Conservation (phyloP, 2,329 filamentous ascomycete species). For the Monilinia aucupariae region DNA sequence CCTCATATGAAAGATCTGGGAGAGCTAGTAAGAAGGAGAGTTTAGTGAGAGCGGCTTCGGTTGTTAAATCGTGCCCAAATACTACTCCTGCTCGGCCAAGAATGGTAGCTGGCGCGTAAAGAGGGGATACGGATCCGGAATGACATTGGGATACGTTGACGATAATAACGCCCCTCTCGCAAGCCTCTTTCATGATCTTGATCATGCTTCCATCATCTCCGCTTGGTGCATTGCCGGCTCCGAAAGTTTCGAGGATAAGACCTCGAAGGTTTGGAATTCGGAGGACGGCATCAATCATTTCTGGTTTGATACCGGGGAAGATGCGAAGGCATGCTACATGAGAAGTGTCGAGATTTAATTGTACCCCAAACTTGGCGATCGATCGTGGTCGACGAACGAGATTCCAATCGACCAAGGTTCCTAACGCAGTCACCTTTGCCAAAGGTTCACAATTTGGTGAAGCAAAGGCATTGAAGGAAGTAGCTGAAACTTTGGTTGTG, state of each 20-base stretch:
- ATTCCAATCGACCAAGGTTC: constrained; percentile 59
- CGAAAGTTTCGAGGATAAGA: constrained; percentile 66
- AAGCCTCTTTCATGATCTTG: constrained; percentile 57
- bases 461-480: constrained; percentile 63
- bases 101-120: constrained; percentile 55
- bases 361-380: constrained; percentile 55
- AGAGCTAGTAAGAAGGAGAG: constrained; percentile 49
- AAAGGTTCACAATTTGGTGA: constrained; percentile 62
- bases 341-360: constrained; percentile 56
- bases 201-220: constrained; percentile 55
- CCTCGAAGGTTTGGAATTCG: constrained; percentile 57
- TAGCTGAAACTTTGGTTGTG: constrained; percentile 63
- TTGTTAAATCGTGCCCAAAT: constrained; percentile 63
- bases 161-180: constrained; percentile 62
- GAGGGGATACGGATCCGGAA: constrained; percentile 50
- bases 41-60: constrained; percentile 44
- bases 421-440: constrained; percentile 54
- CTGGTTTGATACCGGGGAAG: constrained; percentile 66
- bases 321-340: constrained; percentile 66
- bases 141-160: constrained; percentile 64
- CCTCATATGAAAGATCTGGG: constrained; percentile 49
- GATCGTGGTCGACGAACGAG: constrained; percentile 53
- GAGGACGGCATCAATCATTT: constrained; percentile 65
- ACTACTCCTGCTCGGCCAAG: constrained; percentile 63
- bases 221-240: constrained; percentile 64